Conservation (phyloP, 768 basidiomycete genomes). For the Hygrophorus russula region DNA sequence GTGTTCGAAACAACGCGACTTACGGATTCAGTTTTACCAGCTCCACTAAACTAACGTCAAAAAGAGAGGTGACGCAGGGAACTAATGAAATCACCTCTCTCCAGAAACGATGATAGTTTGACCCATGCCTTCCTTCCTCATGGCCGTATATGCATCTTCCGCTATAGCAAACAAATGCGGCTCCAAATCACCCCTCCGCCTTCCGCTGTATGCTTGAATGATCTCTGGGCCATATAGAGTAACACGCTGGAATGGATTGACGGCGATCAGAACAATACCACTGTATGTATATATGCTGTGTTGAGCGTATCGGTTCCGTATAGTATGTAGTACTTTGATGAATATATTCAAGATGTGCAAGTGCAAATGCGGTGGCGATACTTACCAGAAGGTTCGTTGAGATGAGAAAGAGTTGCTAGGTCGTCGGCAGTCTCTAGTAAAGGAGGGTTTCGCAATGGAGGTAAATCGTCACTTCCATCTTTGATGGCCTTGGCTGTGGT, state of each 20-base stretch:
- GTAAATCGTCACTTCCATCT: constrained; percentile 69
- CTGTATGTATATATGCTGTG: constrained; percentile 99
- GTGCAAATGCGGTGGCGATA: constrained; percentile 4
- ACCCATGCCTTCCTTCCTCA: constrained; percentile 87
- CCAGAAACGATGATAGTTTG: constrained; percentile 99
- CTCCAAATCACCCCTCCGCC: constrained; percentile 88
- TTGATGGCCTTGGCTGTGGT: constrained; percentile 75
- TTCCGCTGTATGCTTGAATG: constrained; percentile 91
- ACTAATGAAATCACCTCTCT: constrained; percentile 58
- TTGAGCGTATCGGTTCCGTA: constrained; percentile 91
- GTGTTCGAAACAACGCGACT: constrained; percentile 14
- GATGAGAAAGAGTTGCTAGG: constrained; percentile 92
- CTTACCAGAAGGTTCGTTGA: constrained; percentile 94
- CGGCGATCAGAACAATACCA: constrained; percentile 95
- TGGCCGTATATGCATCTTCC: constrained; percentile 96
- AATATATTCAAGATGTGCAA: constrained; percentile 2
- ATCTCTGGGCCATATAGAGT: constrained; percentile 95
- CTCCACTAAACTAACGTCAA: constrained; percentile 56
- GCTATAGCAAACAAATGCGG: constrained; percentile 99
- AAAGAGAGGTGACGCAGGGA: constrained; percentile 6
- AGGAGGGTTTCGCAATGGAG: constrained; percentile 93
- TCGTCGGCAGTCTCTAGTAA: constrained; percentile 95
- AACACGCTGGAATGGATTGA: constrained; percentile 97
- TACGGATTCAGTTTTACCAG: constrained; percentile 97
- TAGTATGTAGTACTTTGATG: constrained; percentile 80